phyloP scores from a whole-genome alignment of 345 rosid genomes.

The Sonneratia alba region DNA sequence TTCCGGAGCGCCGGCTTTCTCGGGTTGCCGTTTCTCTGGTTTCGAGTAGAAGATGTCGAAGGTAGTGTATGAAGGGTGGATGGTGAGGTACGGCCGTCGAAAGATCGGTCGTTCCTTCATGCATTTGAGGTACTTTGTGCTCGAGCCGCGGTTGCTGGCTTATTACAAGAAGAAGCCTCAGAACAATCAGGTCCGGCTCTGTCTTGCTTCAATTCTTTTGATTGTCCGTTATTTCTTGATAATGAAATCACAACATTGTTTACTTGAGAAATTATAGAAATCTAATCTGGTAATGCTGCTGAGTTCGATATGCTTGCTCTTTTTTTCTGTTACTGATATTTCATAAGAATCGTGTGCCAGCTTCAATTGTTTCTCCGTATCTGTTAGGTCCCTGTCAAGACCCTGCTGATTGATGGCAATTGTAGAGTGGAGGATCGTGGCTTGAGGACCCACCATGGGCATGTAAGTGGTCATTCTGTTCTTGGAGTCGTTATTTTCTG shows the following conservation, averaged over 20 bases:
- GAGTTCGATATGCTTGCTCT: too few species aligned
- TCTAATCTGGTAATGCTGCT: too few species aligned
- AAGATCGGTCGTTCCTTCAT: conserved; percentile 95
- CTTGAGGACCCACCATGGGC: conserved; percentile 95
- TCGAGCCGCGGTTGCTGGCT: conserved; percentile 85
- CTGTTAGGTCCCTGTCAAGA: conserved; percentile 86
- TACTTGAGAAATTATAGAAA: background rate
- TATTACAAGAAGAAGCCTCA: conserved; percentile 96
- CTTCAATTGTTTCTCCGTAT: conserved; percentile 11
- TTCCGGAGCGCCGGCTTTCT: conserved; percentile 1
- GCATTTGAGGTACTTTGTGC: conserved; percentile 93
- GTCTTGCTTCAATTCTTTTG: background rate
- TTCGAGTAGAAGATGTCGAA: conserved; percentile 31
- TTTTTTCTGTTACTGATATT: background rate
- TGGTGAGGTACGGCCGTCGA: conserved; percentile 96
- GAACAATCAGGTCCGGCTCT: conserved; percentile 60
- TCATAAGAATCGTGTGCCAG: background rate
- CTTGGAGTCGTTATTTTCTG: conserved; percentile 1
- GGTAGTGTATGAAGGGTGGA: conserved; percentile 96
- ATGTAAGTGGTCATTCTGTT: conserved; percentile 39
- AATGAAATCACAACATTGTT: background rate
- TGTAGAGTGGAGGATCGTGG: conserved; percentile 99
- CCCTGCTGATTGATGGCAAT: conserved; percentile 84
- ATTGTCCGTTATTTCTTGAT: background rate
- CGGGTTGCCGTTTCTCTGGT: background rate